Conservation (phyloP, 176 grass and related monocot species). For the Eleusine coracana region DNA sequence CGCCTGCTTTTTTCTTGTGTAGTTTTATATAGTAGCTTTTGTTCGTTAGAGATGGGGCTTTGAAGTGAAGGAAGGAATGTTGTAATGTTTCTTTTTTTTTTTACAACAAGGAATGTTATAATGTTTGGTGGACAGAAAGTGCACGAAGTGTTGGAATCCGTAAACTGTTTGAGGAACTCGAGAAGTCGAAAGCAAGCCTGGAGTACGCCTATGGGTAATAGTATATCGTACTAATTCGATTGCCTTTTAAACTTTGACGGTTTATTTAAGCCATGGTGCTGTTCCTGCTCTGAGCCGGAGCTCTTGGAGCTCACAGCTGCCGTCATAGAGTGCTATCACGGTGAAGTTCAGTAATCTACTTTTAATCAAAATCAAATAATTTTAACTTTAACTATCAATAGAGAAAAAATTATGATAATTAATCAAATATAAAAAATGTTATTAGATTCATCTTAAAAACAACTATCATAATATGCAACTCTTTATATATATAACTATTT, state of each 20-base stretch:
- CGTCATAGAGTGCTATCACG: background rate
- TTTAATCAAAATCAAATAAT: too few relatives aligned
- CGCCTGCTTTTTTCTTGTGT: background rate
- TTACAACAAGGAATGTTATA: background rate
- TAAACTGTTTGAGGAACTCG: background rate
- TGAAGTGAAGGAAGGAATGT: slow-evolving; percentile 12
- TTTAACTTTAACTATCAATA: too few relatives aligned
- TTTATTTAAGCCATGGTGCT: too few relatives aligned
- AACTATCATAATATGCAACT: too few relatives aligned
- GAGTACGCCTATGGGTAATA: too few relatives aligned
- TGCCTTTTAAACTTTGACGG: background rate
- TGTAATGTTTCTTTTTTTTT: background rate
- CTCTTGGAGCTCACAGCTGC: too few relatives aligned
- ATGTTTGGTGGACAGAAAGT: slow-evolving; percentile 22
- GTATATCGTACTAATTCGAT: background rate
- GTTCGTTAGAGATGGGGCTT: background rate
- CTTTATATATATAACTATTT: too few relatives aligned
- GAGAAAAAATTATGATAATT: too few relatives aligned
- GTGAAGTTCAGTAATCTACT: background rate
- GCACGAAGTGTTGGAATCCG: slow-evolving; percentile 3
- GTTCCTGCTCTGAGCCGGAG: too few relatives aligned
- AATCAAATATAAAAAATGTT: too few relatives aligned
- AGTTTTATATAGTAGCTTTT: background rate
- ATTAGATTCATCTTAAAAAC: too few relatives aligned
- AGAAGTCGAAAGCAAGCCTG: background rate